These are phyloP conservation scores for Solidago caesia DNA, from an alignment of 129 eudicot genomes.

Conservation along the genomic window DNA sequence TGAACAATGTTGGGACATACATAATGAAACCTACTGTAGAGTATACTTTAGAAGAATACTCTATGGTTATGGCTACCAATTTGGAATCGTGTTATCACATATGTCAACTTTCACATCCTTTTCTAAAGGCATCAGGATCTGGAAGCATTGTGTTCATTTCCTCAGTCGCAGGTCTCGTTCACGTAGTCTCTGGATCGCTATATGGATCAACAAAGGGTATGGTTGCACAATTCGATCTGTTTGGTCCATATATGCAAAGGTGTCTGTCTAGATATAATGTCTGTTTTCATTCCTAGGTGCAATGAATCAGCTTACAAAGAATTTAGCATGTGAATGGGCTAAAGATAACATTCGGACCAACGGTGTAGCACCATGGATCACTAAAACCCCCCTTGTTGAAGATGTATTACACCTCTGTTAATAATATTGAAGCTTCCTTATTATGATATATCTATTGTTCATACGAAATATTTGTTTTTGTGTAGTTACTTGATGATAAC, in stretches of 20 bases:
- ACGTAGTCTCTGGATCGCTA: slow-evolving; percentile 40
- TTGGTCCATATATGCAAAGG: too few relatives aligned
- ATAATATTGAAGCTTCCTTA: too few relatives aligned
- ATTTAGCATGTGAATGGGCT: slow-evolving; percentile 21
- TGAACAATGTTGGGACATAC: slow-evolving; percentile 31
- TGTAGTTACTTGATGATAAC: slow-evolving; percentile 6
- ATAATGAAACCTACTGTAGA: slow-evolving; percentile 13
- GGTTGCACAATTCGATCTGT: too few relatives aligned
- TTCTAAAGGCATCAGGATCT: slow-evolving; percentile 26
- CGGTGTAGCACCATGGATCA: slow-evolving; percentile 15
- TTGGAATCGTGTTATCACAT: slow-evolving; percentile 30
- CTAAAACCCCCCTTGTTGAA: slow-evolving; percentile 6
- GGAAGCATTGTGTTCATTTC: slow-evolving; percentile 32
- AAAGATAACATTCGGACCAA: slow-evolving; percentile 6
- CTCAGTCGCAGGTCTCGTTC: slow-evolving; percentile 46
- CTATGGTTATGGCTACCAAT: slow-evolving; percentile 26
- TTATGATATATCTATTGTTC: too few relatives aligned
- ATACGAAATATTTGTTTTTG: background rate
- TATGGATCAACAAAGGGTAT: slow-evolving; percentile 61
- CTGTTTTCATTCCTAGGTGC: background rate
- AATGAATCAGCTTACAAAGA: slow-evolving; percentile 11
- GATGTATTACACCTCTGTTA: too few relatives aligned
- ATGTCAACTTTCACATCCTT: slow-evolving; percentile 34
- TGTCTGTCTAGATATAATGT: too few relatives aligned
- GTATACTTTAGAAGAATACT: slow-evolving; percentile 23